Conservation (phyloP, 2,329 filamentous ascomycete genomes). For the Beauveria sp. region DNA sequence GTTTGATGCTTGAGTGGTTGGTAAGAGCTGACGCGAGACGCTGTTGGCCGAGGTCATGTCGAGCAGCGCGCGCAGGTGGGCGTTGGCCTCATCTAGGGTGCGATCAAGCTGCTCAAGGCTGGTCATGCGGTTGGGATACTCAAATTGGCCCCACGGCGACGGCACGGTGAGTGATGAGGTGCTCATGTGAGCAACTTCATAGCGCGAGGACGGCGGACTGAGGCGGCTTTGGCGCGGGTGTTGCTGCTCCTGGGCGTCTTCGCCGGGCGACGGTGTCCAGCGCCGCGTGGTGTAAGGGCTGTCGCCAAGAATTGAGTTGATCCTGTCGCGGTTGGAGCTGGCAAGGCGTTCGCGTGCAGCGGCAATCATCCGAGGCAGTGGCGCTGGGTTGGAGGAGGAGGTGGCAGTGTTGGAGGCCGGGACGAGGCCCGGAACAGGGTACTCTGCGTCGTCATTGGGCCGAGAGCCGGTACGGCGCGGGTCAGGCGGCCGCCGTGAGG, state of each 20-base stretch:
- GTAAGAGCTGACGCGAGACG: slow-evolving; percentile 22
- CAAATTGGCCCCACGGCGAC: not conserved
- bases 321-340: not conserved
- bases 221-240: not conserved
- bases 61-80: slow-evolving; percentile 36
- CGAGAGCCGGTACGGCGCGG: not conserved
- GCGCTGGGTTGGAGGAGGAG: not conserved
- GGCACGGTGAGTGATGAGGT: not conserved
- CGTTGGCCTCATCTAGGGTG: slow-evolving; percentile 34
- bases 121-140: slow-evolving; percentile 10
- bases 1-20: slow-evolving; percentile 16
- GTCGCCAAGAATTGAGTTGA: slow-evolving; percentile 4
- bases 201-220: not conserved
- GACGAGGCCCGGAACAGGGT: not conserved
- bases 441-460: not conserved
- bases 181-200: not conserved
- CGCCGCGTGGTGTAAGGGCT: slow-evolving; percentile 9
- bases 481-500: not conserved
- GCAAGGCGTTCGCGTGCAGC: not conserved
- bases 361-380: not conserved
- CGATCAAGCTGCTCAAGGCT: slow-evolving; percentile 31
- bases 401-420: not conserved
- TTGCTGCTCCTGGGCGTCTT: not conserved
- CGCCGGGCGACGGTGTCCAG: not conserved
- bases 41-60: slow-evolving; percentile 28